A percentile compares a stretch with the other conserved stretches of the same genome.
phyloP scores from a whole-genome alignment of 805 yeast genomes.

The Pichia cephalocereana region DNA sequence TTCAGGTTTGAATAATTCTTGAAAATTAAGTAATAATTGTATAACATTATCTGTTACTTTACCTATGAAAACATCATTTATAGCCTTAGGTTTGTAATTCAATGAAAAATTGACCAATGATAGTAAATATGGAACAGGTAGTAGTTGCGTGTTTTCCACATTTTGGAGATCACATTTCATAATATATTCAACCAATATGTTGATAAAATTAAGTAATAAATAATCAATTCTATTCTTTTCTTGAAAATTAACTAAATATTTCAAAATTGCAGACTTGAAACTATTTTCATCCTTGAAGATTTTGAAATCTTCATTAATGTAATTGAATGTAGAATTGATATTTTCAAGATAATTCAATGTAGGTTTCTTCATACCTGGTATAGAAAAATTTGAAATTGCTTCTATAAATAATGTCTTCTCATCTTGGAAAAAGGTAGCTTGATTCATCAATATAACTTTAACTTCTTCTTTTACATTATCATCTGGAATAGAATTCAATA shows the following conservation, averaged over 20 bases:
- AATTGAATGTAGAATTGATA: constrained; percentile 25
- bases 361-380: constrained; percentile 27
- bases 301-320: constrained; percentile 17
- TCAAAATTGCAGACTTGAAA: constrained; percentile 28
- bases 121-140: constrained; percentile 52
- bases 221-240: constrained; percentile 39
- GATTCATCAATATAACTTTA: constrained; percentile 21
- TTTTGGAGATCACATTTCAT: constrained; percentile 11
- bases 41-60: constrained; percentile 21
- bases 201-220: constrained; percentile 35
- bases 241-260: constrained; percentile 35
- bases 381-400: constrained; percentile 24
- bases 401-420: constrained; percentile 34
- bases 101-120: constrained; percentile 47
- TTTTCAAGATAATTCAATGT: constrained; percentile 28
- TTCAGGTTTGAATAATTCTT: constrained; percentile 23
- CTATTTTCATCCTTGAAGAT: constrained; percentile 22
- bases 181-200: constrained; percentile 25
- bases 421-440: constrained; percentile 25
- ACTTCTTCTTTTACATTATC: neutral
- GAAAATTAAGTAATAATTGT: constrained; percentile 17
- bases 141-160: constrained; percentile 11
- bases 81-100: constrained; percentile 55
- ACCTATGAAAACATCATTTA: constrained; percentile 30
- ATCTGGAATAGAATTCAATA: too few relatives aligned